Conservation (phyloP, 108 stramenopile species). For the Nitzschia sp. region DNA sequence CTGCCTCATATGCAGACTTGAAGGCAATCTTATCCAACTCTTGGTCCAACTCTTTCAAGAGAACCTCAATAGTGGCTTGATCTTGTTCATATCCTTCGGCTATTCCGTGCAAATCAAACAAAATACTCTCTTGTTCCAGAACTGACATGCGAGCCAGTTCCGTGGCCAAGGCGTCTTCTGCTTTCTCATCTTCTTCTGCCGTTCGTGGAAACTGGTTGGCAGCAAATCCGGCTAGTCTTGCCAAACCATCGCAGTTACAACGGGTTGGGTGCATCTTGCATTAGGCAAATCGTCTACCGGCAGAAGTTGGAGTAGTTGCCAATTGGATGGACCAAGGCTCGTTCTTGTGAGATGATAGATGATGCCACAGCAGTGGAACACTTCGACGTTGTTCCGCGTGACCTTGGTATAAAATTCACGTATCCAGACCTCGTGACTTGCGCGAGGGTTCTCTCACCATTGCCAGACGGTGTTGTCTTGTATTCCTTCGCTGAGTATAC, state of each 20-base stretch:
- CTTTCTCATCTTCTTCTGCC: background rate
- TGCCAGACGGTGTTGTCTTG: too few relatives aligned
- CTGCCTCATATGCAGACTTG: constrained; percentile 19
- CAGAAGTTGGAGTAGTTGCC: too few relatives aligned
- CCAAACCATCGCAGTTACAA: background rate
- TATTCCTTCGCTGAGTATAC: too few relatives aligned
- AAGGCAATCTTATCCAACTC: constrained; percentile 10
- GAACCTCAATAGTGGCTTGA: background rate
- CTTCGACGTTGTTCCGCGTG: too few relatives aligned
- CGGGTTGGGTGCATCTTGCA: background rate
- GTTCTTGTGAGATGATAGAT: too few relatives aligned
- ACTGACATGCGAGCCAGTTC: background rate
- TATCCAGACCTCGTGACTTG: too few relatives aligned
- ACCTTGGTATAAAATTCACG: too few relatives aligned
- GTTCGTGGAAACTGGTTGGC: constrained; percentile 1
- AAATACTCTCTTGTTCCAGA: constrained; percentile 1
- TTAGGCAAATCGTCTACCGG: too few relatives aligned
- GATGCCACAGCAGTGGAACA: too few relatives aligned
- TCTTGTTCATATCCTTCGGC: background rate
- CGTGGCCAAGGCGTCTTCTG: background rate
- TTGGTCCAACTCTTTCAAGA: constrained; percentile 3
- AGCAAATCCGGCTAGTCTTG: background rate
- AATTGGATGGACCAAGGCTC: too few relatives aligned
- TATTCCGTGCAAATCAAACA: constrained; percentile 8
- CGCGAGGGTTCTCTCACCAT: too few relatives aligned